Conservation (phyloP, 2,329 filamentous ascomycete species). For the Penicillium sp. region DNA sequence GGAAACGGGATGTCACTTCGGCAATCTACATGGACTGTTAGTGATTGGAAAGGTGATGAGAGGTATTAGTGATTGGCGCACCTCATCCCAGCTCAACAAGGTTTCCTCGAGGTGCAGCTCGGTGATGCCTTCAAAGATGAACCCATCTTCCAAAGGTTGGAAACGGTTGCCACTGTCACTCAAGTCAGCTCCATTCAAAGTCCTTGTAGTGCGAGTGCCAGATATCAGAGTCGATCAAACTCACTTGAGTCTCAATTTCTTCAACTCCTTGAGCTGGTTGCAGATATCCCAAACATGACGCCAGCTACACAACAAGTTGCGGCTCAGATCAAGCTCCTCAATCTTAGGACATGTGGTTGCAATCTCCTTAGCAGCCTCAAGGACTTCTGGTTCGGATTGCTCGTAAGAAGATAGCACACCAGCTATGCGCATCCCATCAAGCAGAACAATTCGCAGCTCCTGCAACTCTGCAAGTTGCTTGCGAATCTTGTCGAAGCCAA, state of each 20-base stretch:
- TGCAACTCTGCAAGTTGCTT: conserved; percentile 74
- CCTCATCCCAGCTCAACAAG: conserved; percentile 67
- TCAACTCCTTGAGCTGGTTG: conserved; percentile 67
- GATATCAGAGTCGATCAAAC: conserved; percentile 26
- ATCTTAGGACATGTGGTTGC: conserved; percentile 59
- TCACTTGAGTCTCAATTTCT: conserved; percentile 71
- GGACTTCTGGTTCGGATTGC: conserved; percentile 19
- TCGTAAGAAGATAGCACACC: conserved; percentile 37
- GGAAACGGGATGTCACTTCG: conserved; percentile 39
- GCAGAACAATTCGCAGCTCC: conserved; percentile 77
- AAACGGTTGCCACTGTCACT: conserved; percentile 72
- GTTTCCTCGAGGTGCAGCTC: conserved; percentile 70
- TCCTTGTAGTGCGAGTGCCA: too few species aligned
- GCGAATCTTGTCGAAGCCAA: conserved; percentile 92
- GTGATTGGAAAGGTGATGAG: conserved; percentile 10
- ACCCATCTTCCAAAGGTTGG: conserved; percentile 43
- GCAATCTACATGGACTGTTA: conserved; percentile 38
- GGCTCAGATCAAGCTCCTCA: conserved; percentile 78
- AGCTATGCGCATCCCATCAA: conserved; percentile 73
- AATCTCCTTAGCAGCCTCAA: conserved; percentile 53
- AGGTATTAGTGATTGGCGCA: conserved; percentile 45
- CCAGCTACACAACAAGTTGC: conserved; percentile 76
- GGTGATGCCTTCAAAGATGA: conserved; percentile 56
- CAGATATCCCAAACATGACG: conserved; percentile 72
- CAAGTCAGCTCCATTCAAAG: conserved; percentile 20